Evolutionary conservation across 2,329 filamentous ascomycete genomes (phyloP), one percentile per base, ranked within the genome.

Genomic region (Phyllosticta ampelicida): DNA sequence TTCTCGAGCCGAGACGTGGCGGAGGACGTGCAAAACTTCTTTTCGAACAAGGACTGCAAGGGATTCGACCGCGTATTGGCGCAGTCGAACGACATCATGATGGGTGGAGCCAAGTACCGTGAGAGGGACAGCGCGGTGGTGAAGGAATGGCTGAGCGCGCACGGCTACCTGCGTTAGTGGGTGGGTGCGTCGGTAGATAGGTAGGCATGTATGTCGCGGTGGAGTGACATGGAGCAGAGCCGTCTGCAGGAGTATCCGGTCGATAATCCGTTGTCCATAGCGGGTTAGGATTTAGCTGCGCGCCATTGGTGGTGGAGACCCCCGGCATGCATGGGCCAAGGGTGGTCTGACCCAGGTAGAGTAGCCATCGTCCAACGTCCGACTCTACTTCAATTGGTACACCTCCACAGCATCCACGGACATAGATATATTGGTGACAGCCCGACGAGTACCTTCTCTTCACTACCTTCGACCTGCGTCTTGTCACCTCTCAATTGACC

Each of bases 41-140:
- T 97, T 78, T 79, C 82, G 65, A 81, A 82, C 66, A 95, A 92
- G 78, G 89, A 97, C 68, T 92, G 87, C 18, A 84, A 84, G 66
- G 87, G 85, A 53, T 97, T 91, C 72, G 88, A 95, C 70, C 85
- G 94, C 58, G 91, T 89, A 3, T 75, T 99, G 55, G 86, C 86
- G 63, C 89, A 95, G 63, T 86, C 92, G 62, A 85, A 86, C 70
- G 94, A 97, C 70, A 90, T 86, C 62, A 89, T 97, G 63, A 82
- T 85, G 49, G 89, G 87, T 10, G 86, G 91, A 66, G 90, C 90
- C 4, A 83, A 83, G 48, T 99, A 96, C 77, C 85, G 85, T 70
- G 77, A 84, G 71, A 81, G 94, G 58, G 94, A 97, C 71, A 79
- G 83, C 59, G 78, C 77, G 55, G 76, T 81, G 51, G 80, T 96